Percentiles rank a stretch among this genome's conserved stretches.
Conservation (phyloP, 192 early-diverging fungal species). For the Coemansia aciculifera region DNA sequence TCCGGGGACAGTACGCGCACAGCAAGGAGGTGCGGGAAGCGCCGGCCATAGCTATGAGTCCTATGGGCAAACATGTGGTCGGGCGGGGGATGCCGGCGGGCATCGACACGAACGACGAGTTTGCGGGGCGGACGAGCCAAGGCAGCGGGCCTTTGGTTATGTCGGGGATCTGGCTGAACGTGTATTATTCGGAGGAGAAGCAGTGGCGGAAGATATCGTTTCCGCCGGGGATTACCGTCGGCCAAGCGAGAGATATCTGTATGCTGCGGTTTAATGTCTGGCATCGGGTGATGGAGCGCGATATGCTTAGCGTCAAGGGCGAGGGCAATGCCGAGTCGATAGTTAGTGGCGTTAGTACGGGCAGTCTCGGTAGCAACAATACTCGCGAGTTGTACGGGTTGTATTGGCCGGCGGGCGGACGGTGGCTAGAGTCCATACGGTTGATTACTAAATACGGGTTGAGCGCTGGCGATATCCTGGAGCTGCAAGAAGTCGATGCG, state of each 20-base stretch:
- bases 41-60: neutral
- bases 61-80: neutral
- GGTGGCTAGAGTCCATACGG: slow-evolving; percentile 44
- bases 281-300: slow-evolving; percentile 35
- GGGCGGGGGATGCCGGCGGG: slow-evolving; percentile 1
- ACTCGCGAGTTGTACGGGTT: slow-evolving; percentile 44
- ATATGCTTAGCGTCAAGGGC: slow-evolving; percentile 4
- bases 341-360: neutral
- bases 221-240: slow-evolving; percentile 45
- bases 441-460: slow-evolving; percentile 31
- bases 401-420: slow-evolving; percentile 38
- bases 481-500: slow-evolving; percentile 43
- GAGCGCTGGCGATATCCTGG: slow-evolving; percentile 27
- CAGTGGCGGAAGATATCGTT: slow-evolving; percentile 36
- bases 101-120: slow-evolving; percentile 9
- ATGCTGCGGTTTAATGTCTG: slow-evolving; percentile 55
- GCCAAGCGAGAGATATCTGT: slow-evolving; percentile 54
- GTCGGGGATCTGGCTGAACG: slow-evolving; percentile 24
- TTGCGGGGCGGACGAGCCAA: neutral
- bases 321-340: slow-evolving; percentile 11
- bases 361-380: neutral
- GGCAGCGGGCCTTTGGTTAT: neutral
- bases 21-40: neutral
- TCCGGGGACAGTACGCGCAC: slow-evolving; percentile 10
- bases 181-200: slow-evolving; percentile 38